Evolutionary conservation across 108 stramenopile species (phyloP).

Genomic region (Cyclotella baltica): DNA sequence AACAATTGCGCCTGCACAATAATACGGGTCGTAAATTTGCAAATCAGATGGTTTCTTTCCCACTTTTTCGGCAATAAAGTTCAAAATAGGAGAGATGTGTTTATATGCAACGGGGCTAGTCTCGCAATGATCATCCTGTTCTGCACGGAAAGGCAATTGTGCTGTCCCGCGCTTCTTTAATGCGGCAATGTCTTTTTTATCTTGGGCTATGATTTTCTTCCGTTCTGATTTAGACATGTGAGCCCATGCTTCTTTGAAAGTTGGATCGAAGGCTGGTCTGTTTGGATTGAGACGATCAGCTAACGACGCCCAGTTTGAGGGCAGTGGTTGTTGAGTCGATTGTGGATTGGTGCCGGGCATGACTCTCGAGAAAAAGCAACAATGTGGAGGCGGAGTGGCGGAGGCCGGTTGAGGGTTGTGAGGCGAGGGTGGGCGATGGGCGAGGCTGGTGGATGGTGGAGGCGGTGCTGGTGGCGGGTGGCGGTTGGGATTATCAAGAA

Average conservation of each 20-base stretch:
- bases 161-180: slow-evolving; percentile 18
- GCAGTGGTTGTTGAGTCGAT: neutral
- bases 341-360: too few species aligned
- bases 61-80: slow-evolving; percentile 39
- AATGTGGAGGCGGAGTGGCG: too few species aligned
- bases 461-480: too few species aligned
- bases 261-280: slow-evolving; percentile 27
- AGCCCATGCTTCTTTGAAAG: slow-evolving; percentile 29
- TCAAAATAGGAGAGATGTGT: slow-evolving; percentile 65
- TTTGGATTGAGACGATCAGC: slow-evolving; percentile 37
- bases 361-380: too few species aligned
- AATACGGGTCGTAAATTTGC: slow-evolving; percentile 89
- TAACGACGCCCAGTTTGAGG: slow-evolving; percentile 24
- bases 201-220: slow-evolving; percentile 23
- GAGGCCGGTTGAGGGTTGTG: too few species aligned
- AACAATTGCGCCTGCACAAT: slow-evolving; percentile 75
- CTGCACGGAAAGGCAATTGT: slow-evolving; percentile 35
- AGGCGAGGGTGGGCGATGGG: too few species aligned
- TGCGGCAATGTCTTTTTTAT: slow-evolving; percentile 7
- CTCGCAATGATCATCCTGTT: slow-evolving; percentile 82
- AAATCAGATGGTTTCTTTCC: slow-evolving; percentile 51
- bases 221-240: slow-evolving; percentile 26
- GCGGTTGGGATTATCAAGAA: too few species aligned
- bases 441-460: too few species aligned
- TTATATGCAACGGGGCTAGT: slow-evolving; percentile 73